Evolutionary conservation across 106 monocot species (phyloP), one percentile per base, ranked within the genome.

Genomic region (Acorus gramineus): DNA sequence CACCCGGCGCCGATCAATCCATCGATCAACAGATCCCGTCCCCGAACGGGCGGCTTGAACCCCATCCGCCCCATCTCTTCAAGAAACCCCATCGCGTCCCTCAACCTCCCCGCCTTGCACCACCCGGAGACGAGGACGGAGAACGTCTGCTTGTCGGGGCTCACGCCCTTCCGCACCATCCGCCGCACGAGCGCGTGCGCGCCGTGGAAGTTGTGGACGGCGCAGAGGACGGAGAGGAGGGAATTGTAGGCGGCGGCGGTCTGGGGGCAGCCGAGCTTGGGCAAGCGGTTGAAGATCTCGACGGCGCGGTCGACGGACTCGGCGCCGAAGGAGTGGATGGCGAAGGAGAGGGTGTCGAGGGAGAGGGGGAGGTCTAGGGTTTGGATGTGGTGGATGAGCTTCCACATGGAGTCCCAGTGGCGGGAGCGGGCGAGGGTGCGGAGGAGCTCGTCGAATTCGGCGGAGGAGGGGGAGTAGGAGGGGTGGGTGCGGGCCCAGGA

Each of bases 71-170:
- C 73, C 98, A 98, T 98, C 71, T 98, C 98, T 56, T 98, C 83
- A 45, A 98, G 73, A 44, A 98, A 92, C 50, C 81, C 81, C 77
- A 83, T 82, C 4, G 98, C 92, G 68, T 98, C 98, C 11, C 77
- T 53, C 56, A 98, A 75, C 81, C 89, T 92, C 4, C 92, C 98
- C 4, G 85, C 83, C 6, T 80, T 67, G 64, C 98, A 98, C 98
- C 98, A 98, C 6, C 78, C 87, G 55, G 75, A 71, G 67, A 98
- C 92, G 47, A 98, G 85, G 49, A 78, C 71, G 48, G 80, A 60
- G 64, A 85, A 98, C 28, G 98, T 92, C 13, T 53, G 11, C 53
- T 83, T 75, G 66, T 88, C 81, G 42, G 81, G 85, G 28, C 69
- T 56, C 7, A 89, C 79, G 8, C 61, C 70, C 72, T 77, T 82